phyloP scores from a whole-genome alignment of 2,329 filamentous ascomycete species.

The Trichoderma sp. region DNA sequence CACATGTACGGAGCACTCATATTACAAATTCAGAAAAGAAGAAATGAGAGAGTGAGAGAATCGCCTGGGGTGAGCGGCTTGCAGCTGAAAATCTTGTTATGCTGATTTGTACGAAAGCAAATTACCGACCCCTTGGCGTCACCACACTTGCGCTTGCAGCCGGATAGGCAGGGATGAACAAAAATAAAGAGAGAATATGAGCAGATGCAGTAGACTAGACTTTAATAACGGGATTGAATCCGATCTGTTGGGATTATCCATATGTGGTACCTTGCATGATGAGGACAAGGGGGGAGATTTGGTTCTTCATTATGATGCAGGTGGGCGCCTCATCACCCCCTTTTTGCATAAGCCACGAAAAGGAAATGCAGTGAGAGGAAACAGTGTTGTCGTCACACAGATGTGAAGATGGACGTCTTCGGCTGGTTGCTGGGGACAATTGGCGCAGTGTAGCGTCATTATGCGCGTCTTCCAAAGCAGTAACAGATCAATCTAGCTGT shows the following conservation, averaged over 20 bases:
- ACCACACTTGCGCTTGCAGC: neutral
- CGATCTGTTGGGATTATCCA: neutral
- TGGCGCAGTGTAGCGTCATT: neutral
- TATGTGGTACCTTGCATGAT: neutral
- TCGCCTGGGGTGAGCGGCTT: neutral
- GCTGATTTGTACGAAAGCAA: neutral
- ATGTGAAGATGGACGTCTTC: neutral
- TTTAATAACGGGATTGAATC: neutral
- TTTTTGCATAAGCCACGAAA: neutral
- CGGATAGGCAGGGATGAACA: neutral
- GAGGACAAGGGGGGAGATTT: too few relatives aligned
- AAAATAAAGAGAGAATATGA: neutral
- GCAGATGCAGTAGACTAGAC: neutral
- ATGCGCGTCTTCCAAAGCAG: neutral
- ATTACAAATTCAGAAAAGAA: neutral
- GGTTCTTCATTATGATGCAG: neutral
- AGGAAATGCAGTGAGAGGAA: neutral
- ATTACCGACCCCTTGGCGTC: neutral
- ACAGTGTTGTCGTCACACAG: neutral
- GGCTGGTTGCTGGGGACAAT: neutral
- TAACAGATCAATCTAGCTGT: neutral
- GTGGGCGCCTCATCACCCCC: neutral
- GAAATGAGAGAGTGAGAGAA: neutral
- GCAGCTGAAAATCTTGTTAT: neutral
- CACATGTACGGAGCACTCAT: neutral